Percentiles rank a stretch among this genome's conserved stretches.
phyloP scores from a whole-genome alignment of 257 asterid species.

The Solanum pinnatisectum region DNA sequence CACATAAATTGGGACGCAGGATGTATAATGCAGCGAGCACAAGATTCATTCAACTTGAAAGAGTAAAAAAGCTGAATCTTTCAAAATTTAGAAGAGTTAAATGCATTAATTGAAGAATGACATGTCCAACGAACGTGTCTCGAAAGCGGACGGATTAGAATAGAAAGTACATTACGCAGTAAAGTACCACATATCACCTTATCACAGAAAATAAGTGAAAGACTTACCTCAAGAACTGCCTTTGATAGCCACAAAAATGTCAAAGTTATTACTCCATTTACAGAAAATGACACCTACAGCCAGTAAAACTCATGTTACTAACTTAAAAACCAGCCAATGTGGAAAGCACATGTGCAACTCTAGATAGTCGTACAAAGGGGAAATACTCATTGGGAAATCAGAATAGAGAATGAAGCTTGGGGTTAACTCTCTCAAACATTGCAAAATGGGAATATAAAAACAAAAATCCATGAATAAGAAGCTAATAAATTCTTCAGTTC shows the following conservation, averaged over 20 bases:
- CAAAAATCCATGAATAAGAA: background rate
- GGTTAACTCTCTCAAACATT: background rate
- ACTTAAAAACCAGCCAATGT: background rate
- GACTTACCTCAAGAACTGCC: conserved; percentile 76
- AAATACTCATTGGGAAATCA: background rate
- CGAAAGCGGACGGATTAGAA: background rate
- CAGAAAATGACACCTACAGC: conserved; percentile 83
- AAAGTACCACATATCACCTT: background rate
- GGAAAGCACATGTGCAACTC: background rate
- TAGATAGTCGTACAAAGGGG: background rate
- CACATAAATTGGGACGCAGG: background rate
- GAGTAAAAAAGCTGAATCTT: background rate
- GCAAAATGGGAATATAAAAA: background rate
- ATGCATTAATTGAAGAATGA: background rate
- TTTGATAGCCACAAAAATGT: conserved; percentile 84
- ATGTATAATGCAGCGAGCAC: background rate
- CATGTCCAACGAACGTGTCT: background rate
- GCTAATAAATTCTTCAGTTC: background rate
- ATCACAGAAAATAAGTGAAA: background rate
- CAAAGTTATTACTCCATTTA: conserved; percentile 69
- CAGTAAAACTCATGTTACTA: background rate
- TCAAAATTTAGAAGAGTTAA: background rate
- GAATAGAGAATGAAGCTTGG: background rate
- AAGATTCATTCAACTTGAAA: background rate
- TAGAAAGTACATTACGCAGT: background rate